Evolutionary conservation across 805 yeast species (phyloP), one percentile per base, ranked within the genome.

Genomic region (Wickerhamiella hasegawae): DNA sequence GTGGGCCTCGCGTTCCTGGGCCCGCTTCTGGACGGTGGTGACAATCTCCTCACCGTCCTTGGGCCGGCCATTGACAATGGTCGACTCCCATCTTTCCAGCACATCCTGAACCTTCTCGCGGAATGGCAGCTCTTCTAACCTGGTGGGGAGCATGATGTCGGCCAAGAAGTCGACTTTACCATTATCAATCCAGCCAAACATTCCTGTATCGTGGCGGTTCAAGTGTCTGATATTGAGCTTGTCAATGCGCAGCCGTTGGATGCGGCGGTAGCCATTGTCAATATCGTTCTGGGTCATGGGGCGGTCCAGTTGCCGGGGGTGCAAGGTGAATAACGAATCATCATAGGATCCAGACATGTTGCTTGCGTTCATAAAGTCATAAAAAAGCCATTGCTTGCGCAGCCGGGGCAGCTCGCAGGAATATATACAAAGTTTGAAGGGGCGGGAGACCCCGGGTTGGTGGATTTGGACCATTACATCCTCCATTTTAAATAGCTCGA

Each of bases 121-220:
- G 26, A 53, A 38, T n/a, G 64, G 64, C 32, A 67, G 54, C 28
- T 67, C 71, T 23, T 70, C 68, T 28, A 65, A 63, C 35, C 71
- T 74, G 32, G 71, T 69, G 0, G 94, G 92, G 2, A 84, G 73
- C 66, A 76, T 71, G 14, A 87, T 72, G 51, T 90, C 96, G 5
- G 95, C 96, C 43, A 82, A 60, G 75, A 90, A 76, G 55, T 90
- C 96, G 17, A 87, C 97, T 34, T 73, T 73, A 11, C 99, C 98
- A 41, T 71, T 68, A 4, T 82, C 73, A 37, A 90, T 87, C 99
- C 99, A 90, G 5, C 97, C 96, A 56, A 90, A 83, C 10, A 97
- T 94, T 0, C 99, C 98, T 4, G 47, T 46, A 38, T 81, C 68
- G 0, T 96, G 97, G 1, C 81, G 71, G 51, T 90, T 90, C 39